Conservation (phyloP, 2,329 filamentous ascomycete species). For the Sclerotiophoma versabilis region DNA sequence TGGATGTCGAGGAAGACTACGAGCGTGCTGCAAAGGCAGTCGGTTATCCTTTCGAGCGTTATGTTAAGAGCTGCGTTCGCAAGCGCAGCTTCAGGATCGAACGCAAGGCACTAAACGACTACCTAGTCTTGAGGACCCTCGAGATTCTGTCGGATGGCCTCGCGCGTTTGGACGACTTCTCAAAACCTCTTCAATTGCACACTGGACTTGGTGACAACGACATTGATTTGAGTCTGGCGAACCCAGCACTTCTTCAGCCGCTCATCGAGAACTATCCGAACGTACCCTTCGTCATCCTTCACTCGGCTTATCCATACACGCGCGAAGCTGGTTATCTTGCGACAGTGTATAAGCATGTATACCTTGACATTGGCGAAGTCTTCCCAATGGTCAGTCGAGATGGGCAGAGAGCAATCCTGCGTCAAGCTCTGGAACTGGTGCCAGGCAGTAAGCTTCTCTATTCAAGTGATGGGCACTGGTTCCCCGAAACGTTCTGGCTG, state of each 20-base stretch:
- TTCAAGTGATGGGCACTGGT: conserved; percentile 81
- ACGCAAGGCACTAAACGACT: conserved; percentile 71
- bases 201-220: conserved; percentile 84
- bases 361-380: conserved; percentile 82
- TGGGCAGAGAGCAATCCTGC: conserved; percentile 74
- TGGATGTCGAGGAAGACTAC: conserved; percentile 60
- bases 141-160: conserved; percentile 59
- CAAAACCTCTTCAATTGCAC: conserved; percentile 83
- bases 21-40: conserved; percentile 46
- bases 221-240: conserved; percentile 72
- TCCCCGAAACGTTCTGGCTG: conserved; percentile 78
- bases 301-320: conserved; percentile 82
- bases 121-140: conserved; percentile 70
- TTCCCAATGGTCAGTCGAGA: conserved; percentile 80
- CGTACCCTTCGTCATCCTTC: conserved; percentile 78
- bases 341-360: conserved; percentile 78
- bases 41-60: conserved; percentile 50
- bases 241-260: conserved; percentile 76
- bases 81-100: conserved; percentile 62
- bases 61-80: conserved; percentile 49
- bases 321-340: conserved; percentile 81
- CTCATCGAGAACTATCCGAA: conserved; percentile 73
- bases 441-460: conserved; percentile 79
- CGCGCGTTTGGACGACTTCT: conserved; percentile 45
- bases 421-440: conserved; percentile 76